These are phyloP conservation scores for Talaromyces sp. DNA, from an alignment of 2,329 filamentous ascomycete genomes.

Conservation along the genomic window DNA sequence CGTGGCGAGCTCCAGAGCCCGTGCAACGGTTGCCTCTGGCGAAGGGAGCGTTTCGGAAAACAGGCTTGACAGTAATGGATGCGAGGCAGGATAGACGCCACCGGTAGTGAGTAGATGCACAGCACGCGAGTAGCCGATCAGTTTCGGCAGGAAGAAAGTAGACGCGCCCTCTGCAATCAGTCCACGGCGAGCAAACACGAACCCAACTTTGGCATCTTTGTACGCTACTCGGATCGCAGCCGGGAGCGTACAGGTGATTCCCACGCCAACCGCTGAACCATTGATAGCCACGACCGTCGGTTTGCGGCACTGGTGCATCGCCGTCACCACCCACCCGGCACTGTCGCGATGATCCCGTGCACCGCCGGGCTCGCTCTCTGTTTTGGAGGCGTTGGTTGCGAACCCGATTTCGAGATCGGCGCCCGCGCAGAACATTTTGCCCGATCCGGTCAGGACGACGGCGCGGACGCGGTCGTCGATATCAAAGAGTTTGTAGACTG, in stretches of 20 bases:
- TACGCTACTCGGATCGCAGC: constrained; percentile 57
- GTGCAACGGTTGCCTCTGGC: constrained; percentile 58
- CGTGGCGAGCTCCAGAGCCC: constrained; percentile 62
- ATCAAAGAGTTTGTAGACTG: constrained; percentile 52
- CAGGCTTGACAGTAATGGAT: constrained; percentile 53
- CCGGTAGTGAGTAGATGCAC: constrained; percentile 56
- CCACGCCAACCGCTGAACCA: constrained; percentile 55
- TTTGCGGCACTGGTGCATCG: constrained; percentile 57
- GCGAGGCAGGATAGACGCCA: constrained; percentile 53
- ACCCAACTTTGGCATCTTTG: constrained; percentile 62
- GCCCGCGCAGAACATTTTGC: constrained; percentile 57
- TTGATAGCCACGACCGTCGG: constrained; percentile 55
- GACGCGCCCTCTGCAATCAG: constrained; percentile 69
- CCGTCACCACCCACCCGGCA: constrained; percentile 32
- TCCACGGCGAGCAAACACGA: constrained; percentile 68
- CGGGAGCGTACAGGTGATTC: constrained; percentile 58
- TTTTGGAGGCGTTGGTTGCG: constrained; percentile 7
- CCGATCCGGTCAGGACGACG: constrained; percentile 54
- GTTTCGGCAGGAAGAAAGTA: constrained; percentile 67
- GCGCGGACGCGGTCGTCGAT: constrained; percentile 53
- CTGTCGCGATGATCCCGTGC: constrained; percentile 10
- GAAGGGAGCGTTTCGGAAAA: constrained; percentile 63
- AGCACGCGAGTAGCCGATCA: constrained; percentile 52
- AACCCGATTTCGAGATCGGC: constrained; percentile 51
- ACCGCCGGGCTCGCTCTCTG: not conserved